These are phyloP conservation scores for Boletellus emodensis DNA, from an alignment of 768 basidiomycete species.

Conservation along the genomic window DNA sequence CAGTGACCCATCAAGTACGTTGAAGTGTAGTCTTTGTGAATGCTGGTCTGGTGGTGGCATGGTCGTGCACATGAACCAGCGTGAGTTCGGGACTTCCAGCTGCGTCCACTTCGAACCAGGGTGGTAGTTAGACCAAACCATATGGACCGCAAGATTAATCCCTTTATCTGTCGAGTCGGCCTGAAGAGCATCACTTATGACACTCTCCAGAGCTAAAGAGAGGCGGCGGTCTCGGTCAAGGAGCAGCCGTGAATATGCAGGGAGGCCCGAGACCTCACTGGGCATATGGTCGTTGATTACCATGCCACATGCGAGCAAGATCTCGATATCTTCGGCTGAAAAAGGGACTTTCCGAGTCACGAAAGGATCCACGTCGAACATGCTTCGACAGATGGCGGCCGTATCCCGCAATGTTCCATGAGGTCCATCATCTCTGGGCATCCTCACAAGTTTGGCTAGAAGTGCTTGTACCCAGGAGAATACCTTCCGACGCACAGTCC, in stretches of 20 bases:
- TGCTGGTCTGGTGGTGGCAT: conserved; percentile 1
- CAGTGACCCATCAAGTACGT: conserved; percentile 33
- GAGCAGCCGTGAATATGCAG: conserved; percentile 17
- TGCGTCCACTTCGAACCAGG: conserved; percentile 23
- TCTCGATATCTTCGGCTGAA: conserved; percentile 24
- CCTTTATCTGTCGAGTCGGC: conserved; percentile 9
- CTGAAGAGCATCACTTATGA: conserved; percentile 12
- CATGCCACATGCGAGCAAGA: conserved; percentile 32
- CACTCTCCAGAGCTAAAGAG: conserved; percentile 27
- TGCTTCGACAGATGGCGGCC: conserved; percentile 21
- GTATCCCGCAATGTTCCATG: conserved; percentile 12
- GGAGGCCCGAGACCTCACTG: background rate
- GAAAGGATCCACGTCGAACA: conserved; percentile 25
- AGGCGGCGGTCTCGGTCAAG: conserved; percentile 32
- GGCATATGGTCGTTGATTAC: conserved; percentile 31
- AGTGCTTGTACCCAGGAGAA: conserved; percentile 35
- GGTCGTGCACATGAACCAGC: conserved; percentile 32
- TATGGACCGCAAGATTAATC: conserved; percentile 28
- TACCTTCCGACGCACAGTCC: conserved; percentile 27
- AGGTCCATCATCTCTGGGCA: background rate
- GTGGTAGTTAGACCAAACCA: conserved; percentile 31
- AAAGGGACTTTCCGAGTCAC: conserved; percentile 11
- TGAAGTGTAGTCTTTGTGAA: conserved; percentile 35
- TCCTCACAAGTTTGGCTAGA: conserved; percentile 10
- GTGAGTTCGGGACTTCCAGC: conserved; percentile 16